Evolutionary conservation across 805 yeast species (phyloP), one percentile per base, ranked within the genome.

Genomic region (Helenozyma rhizophorensis): DNA sequence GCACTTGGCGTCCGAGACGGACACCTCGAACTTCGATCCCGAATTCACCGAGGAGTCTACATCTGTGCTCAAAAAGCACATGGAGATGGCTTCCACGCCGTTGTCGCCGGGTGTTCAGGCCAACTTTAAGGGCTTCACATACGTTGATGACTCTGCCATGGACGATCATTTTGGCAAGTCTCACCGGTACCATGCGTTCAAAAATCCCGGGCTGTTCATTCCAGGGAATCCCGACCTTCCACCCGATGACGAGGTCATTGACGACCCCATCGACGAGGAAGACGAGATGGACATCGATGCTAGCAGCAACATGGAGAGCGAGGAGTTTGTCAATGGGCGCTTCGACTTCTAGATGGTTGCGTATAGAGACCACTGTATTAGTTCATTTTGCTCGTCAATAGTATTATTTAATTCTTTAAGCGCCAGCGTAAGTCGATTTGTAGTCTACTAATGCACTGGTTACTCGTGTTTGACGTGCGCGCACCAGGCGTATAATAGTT

Each of bases 1-100:
- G 3, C 96, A 87, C 56, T 74, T 93, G 43, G 66, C 82, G 8
- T 80, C 86, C 25, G 98, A 93, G 54, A 79, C 93, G 2, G 98
- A 93, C 59, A 90, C 96, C 3, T 85, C 96, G 4, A 93, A 93
- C 61, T 93, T 93, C 60, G 98, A 93, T 56, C 97, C 98, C 4
- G 97, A 93, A 60, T 93, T 93, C 62, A 93, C 98, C 14, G 82
- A 80, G 49, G 86, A 95, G 26, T 81, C 94, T 12, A 87, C 96
- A 0, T 81, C 95, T 7, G 80, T 80, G 24, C 75, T 88, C 56
- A 81, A 65, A 50, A 78, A 77, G 48, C 84, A 78, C 47, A 68
- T 70, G 69, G 80, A 68, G 42, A 56, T 74, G 63, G 80, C 76
- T 9, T 67, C 77, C 16, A 84, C 96, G 4, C 97, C 97, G 21